Evolutionary conservation across 1,139 yeast genomes (phyloP).

Genomic region (Scheffersomyces titani): DNA sequence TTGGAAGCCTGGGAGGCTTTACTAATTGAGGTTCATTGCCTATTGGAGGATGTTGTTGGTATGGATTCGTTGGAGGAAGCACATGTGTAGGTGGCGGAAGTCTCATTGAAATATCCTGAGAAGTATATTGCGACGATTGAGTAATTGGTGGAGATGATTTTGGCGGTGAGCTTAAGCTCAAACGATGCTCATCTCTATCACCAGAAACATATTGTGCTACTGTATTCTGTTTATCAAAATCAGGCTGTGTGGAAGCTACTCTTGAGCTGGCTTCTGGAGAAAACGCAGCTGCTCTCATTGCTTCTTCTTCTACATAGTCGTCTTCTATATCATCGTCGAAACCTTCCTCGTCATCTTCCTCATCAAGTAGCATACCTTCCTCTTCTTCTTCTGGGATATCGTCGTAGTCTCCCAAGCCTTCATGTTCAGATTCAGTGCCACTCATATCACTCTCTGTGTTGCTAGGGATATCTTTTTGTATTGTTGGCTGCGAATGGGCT

Average conservation of each 20-base stretch:
- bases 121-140: not conserved
- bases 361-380: not conserved
- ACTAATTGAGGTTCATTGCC: not conserved
- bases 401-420: slow-evolving; percentile 5
- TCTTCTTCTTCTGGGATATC: slow-evolving; percentile 9
- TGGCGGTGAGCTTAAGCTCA: not conserved
- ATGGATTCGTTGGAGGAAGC: not conserved
- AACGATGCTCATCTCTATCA: not conserved
- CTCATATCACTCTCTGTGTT: not conserved
- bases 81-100: not conserved
- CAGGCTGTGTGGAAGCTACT: not conserved
- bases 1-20: not conserved
- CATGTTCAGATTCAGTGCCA: not conserved
- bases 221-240: not conserved
- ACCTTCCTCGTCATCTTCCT: slow-evolving; percentile 2
- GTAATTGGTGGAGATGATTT: not conserved
- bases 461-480: not conserved
- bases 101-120: not conserved
- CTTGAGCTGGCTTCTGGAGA: not conserved
- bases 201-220: not conserved
- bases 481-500: not conserved
- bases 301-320: not conserved
- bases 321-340: slow-evolving; percentile 10
- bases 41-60: not conserved
- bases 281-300: not conserved